Evolutionary conservation across 352 stramenopile genomes (phyloP).

Genomic region (Pythium angustatum): DNA sequence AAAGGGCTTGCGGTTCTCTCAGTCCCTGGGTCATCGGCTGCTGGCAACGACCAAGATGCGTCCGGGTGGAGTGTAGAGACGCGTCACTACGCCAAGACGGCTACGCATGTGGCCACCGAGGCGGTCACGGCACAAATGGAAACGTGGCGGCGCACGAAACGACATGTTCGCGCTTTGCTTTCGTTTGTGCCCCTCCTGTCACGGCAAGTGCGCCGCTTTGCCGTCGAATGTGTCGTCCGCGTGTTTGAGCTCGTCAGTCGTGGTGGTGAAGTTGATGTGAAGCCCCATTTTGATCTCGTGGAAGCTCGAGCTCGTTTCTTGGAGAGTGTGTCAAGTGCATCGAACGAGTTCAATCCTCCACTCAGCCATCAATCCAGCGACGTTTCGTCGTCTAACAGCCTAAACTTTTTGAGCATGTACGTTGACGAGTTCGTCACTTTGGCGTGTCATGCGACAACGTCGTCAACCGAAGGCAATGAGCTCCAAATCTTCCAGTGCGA

Average conservation of each 20-base stretch:
- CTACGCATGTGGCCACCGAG: constrained; percentile 29
- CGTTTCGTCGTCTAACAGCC: background rate
- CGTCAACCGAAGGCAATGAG: constrained; percentile 69
- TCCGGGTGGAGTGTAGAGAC: constrained; percentile 1
- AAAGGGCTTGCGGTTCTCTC: constrained; percentile 36
- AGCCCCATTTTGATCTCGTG: constrained; percentile 74
- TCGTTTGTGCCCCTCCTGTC: constrained; percentile 64
- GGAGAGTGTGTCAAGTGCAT: constrained; percentile 28
- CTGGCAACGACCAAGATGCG: constrained; percentile 12
- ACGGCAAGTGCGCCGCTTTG: constrained; percentile 76
- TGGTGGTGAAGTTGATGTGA: constrained; percentile 24
- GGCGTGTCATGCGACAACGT: constrained; percentile 72
- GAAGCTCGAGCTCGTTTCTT: constrained; percentile 49
- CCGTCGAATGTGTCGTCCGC: constrained; percentile 72
- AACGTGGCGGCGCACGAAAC: constrained; percentile 75
- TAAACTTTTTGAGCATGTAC: constrained; percentile 87
- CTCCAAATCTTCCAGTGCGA: constrained; percentile 78
- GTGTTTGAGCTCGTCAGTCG: constrained; percentile 65
- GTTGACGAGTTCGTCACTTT: constrained; percentile 87
- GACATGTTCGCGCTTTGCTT: constrained; percentile 59
- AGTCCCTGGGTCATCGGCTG: constrained; percentile 8
- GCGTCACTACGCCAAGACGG: constrained; percentile 9
- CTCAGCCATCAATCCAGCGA: constrained; percentile 18
- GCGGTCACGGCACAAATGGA: constrained; percentile 54
- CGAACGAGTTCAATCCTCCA: background rate